Evolutionary conservation across 2,329 filamentous ascomycete species (phyloP).

Genomic region (Bipolaris victoriae): DNA sequence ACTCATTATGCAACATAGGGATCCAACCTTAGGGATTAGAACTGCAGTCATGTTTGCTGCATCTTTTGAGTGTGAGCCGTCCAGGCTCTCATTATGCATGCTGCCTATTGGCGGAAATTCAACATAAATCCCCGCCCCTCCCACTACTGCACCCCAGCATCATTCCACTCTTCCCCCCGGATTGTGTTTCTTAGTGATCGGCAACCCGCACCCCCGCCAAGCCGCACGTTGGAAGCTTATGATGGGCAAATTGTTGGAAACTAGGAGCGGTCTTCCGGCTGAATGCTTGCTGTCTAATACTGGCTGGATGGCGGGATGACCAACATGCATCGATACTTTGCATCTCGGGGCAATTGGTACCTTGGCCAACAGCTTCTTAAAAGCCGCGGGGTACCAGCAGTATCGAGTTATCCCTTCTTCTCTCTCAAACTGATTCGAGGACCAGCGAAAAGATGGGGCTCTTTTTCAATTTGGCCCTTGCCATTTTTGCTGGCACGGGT

Average conservation of each 20-base stretch:
- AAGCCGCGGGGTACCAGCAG: neutral
- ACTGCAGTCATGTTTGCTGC: slow-evolving; percentile 7
- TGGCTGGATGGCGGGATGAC: slow-evolving; percentile 17
- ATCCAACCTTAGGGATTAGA: slow-evolving; percentile 1
- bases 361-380: slow-evolving; percentile 1
- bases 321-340: slow-evolving; percentile 13
- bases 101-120: slow-evolving; percentile 33
- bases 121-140: slow-evolving; percentile 23
- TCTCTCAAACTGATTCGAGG: neutral
- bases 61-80: slow-evolving; percentile 4
- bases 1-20: neutral
- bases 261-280: slow-evolving; percentile 34
- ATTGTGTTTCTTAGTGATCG: slow-evolving; percentile 20
- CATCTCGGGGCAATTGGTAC: slow-evolving; percentile 20
- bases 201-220: slow-evolving; percentile 13
- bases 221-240: slow-evolving; percentile 2
- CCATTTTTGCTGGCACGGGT: slow-evolving; percentile 53
- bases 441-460: slow-evolving; percentile 45
- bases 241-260: slow-evolving; percentile 20
- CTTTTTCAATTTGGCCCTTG: slow-evolving; percentile 52
- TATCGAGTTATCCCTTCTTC: neutral
- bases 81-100: neutral
- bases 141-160: slow-evolving; percentile 28
- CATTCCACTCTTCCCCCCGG: slow-evolving; percentile 19
- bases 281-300: slow-evolving; percentile 17